Base-by-base conservation (phyloP, 2,329 filamentous ascomycete species). In the Penicillium sp. region DNA sequence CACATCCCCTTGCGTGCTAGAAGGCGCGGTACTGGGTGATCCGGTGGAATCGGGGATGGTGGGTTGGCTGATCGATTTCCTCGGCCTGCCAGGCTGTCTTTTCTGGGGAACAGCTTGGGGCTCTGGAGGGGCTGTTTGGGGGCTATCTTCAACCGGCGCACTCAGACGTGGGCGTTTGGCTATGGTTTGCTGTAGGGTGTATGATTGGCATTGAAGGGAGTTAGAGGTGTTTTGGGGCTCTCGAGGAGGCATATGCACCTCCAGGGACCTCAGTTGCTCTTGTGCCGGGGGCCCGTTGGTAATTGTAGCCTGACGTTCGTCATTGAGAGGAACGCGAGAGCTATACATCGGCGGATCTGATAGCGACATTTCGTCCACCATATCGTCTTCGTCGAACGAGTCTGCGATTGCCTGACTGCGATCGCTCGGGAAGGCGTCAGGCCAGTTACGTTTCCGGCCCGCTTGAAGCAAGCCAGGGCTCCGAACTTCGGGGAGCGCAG, bases 391-490 rank as follows among this genome's bases (percentile, higher is more conserved):
- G 3, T 69, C 71, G 33, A 74, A 73, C 4, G 71, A 73, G 49
- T 75, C 71, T 1, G 69, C 62, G 21, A 73, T 62, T 9, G 67
- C 62, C 17, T 67, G 60, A n/a, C 63, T 62, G 21, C 60, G 69
- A 25, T 64, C 64, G 47, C 43, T 63, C 1, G 66, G 59, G 38
- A 68, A 70, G 3, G 68, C 63, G 48, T 73, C 69, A 8, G 70
- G 66, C 63, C 67, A 75, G 2, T 66, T 59, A 21, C 71, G 72
- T 46, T 73, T 75, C 31, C 68, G 68, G 51, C 65, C 66, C 25
- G 67, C 69, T 52, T 73, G 71, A 3, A 75, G 62, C n/a, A 75
- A 60, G 9, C 67, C 72, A 2, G 72, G 73, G 29, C 73, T 75
- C 29, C 64, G 64, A 9, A 74, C 68, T 62, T 73, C 67, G 4